Conservation (phyloP, 106 monocot genomes). For the Cymbidium sinense region DNA sequence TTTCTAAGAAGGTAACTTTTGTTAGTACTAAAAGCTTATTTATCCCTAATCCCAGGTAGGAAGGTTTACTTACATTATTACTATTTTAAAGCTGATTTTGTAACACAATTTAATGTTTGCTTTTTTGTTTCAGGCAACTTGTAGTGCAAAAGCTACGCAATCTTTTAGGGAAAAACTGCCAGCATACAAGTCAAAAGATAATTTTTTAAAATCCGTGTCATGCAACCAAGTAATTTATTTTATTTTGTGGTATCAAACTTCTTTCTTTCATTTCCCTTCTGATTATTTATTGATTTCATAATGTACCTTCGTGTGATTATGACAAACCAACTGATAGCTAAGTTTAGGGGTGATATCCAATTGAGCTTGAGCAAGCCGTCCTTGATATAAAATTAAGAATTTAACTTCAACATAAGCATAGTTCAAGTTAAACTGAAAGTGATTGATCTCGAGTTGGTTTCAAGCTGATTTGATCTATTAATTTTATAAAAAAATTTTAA, state of each 20-base stretch:
- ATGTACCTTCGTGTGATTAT: not conserved
- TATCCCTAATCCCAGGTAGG: not conserved
- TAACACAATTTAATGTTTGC: not conserved
- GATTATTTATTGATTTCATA: not conserved
- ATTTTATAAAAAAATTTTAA: no score
- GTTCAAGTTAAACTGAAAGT: no score
- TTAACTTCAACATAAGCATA: no score
- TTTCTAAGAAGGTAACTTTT: constrained; percentile 58
- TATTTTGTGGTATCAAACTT: not conserved
- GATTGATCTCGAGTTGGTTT: no score
- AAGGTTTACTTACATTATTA: not conserved
- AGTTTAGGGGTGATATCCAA: no score
- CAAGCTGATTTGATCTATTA: no score
- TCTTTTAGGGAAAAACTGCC: constrained; percentile 91
- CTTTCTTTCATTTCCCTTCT: not conserved
- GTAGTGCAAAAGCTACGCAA: constrained; percentile 68
- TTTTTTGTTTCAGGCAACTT: constrained; percentile 32
- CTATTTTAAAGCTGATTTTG: not conserved
- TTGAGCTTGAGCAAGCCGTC: no score
- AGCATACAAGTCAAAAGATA: constrained; percentile 71
- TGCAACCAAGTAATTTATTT: constrained; percentile 60
- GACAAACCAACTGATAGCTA: no score
- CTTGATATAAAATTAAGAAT: no score
- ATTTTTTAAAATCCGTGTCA: constrained; percentile 71
- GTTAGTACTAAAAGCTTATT: not conserved